Evolutionary conservation across 352 stramenopile species (phyloP).

Genomic region (Hyaloperonospora arabidopsidis): DNA sequence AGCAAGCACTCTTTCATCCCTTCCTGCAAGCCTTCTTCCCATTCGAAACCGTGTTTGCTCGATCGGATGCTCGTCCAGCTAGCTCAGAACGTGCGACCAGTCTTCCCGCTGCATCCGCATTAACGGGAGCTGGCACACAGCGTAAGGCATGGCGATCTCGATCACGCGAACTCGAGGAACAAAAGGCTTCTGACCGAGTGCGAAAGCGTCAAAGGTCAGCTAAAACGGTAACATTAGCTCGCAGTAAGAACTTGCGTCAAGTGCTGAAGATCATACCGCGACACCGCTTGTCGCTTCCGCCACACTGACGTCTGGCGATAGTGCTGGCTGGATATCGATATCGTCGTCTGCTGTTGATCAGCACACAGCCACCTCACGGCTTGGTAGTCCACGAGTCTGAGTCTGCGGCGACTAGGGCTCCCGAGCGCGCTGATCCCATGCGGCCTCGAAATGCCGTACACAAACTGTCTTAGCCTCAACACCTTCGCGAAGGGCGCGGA

Average conservation of each 20-base stretch:
- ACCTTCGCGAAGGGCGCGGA: slow-evolving; percentile 63
- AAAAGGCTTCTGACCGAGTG: slow-evolving; percentile 7
- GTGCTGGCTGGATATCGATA: slow-evolving; percentile 4
- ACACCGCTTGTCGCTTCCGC: slow-evolving; percentile 19
- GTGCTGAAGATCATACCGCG: slow-evolving; percentile 27
- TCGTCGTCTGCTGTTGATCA: neutral
- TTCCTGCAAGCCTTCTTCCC: slow-evolving; percentile 67
- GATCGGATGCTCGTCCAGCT: slow-evolving; percentile 3
- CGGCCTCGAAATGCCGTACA: slow-evolving; percentile 38
- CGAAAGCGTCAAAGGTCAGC: slow-evolving; percentile 15
- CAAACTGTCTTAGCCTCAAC: slow-evolving; percentile 31
- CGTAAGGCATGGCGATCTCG: slow-evolving; percentile 11
- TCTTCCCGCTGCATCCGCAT: slow-evolving; percentile 1
- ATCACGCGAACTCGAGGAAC: slow-evolving; percentile 1
- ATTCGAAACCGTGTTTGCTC: slow-evolving; percentile 48
- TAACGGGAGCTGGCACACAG: slow-evolving; percentile 12
- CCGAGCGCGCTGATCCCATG: slow-evolving; percentile 37
- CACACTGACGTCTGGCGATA: slow-evolving; percentile 6
- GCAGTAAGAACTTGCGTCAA: slow-evolving; percentile 26
- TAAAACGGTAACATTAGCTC: slow-evolving; percentile 15
- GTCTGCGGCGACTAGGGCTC: slow-evolving; percentile 12
- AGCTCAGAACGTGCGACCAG: slow-evolving; percentile 1
- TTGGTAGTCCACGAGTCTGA: neutral
- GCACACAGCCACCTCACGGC: slow-evolving; percentile 3
- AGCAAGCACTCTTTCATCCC: slow-evolving; percentile 49